These are phyloP conservation scores for Saccharomyces kudriavzevii DNA, from an alignment of 805 yeast species.

Conservation along the genomic window DNA sequence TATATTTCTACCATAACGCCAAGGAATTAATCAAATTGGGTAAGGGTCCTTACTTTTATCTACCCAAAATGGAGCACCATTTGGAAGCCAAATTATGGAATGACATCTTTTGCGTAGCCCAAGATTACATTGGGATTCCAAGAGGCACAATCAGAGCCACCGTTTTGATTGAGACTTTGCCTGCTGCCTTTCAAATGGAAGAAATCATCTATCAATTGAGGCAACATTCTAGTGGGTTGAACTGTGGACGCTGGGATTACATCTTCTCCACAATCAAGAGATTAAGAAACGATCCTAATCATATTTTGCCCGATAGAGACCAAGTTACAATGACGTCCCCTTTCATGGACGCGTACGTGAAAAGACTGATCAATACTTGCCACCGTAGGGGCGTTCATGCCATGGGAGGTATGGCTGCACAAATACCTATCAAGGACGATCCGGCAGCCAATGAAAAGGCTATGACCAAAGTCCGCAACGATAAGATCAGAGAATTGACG, in stretches of 20 bases:
- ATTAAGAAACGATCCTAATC: conserved; percentile 57
- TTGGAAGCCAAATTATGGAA: conserved; percentile 79
- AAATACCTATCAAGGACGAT: conserved; percentile 72
- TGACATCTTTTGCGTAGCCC: conserved; percentile 67
- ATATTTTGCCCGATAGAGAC: conserved; percentile 69
- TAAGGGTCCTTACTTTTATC: conserved; percentile 71
- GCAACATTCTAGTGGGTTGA: conserved; percentile 70
- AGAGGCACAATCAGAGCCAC: conserved; percentile 79
- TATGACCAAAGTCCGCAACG: conserved; percentile 63
- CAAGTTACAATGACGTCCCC: conserved; percentile 76
- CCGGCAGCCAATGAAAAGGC: conserved; percentile 54
- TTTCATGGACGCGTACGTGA: conserved; percentile 72
- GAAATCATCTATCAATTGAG: conserved; percentile 72
- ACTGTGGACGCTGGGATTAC: conserved; percentile 88
- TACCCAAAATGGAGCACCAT: conserved; percentile 84
- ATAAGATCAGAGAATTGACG: conserved; percentile 65
- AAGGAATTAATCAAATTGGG: conserved; percentile 52
- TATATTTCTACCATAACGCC: conserved; percentile 72
- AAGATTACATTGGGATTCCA: conserved; percentile 58
- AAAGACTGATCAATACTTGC: conserved; percentile 61
- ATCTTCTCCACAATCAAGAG: conserved; percentile 74
- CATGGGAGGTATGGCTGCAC: conserved; percentile 89
- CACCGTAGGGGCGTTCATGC: conserved; percentile 78
- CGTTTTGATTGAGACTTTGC: conserved; percentile 73
- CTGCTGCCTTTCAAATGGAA: conserved; percentile 82